Evolutionary conservation across 257 asterid genomes (phyloP).

Genomic region (Parsonsia alboflavescens): DNA sequence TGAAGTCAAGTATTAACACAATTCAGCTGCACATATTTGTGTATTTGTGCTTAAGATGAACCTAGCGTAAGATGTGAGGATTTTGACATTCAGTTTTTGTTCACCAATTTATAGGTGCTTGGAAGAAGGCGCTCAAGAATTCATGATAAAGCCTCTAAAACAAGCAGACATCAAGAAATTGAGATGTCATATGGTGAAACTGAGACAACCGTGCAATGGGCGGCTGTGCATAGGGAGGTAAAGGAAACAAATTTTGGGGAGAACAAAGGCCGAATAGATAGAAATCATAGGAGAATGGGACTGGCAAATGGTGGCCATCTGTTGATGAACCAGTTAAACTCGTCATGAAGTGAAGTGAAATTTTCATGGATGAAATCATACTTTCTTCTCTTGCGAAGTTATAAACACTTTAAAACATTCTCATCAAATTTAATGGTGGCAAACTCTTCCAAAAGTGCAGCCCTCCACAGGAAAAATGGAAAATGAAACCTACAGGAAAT

Average conservation of each 20-base stretch:
- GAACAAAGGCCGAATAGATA: conserved; percentile 5
- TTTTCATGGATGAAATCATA: neutral
- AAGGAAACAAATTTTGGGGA: neutral
- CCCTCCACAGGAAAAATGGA: neutral
- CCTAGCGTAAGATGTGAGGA: neutral
- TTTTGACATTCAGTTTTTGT: neutral
- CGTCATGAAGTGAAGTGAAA: neutral
- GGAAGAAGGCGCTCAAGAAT: conserved; percentile 38
- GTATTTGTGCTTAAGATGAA: neutral
- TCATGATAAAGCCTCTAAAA: conserved; percentile 37
- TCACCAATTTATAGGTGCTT: conserved; percentile 23
- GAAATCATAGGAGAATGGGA: neutral
- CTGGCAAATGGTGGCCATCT: neutral
- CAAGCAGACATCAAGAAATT: conserved; percentile 37
- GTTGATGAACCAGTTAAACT: neutral
- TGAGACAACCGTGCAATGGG: conserved; percentile 23
- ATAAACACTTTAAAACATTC: neutral
- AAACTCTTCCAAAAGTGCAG: neutral
- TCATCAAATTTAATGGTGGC: neutral
- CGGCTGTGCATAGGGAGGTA: conserved; percentile 20
- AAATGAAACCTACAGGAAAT: neutral
- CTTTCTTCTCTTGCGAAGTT: neutral
- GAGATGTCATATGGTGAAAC: conserved; percentile 24
- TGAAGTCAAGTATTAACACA: neutral
- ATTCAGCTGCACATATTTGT: neutral